Evolutionary conservation across 1,139 yeast species (phyloP).

Genomic region (Wickerhamiella infanticola): DNA sequence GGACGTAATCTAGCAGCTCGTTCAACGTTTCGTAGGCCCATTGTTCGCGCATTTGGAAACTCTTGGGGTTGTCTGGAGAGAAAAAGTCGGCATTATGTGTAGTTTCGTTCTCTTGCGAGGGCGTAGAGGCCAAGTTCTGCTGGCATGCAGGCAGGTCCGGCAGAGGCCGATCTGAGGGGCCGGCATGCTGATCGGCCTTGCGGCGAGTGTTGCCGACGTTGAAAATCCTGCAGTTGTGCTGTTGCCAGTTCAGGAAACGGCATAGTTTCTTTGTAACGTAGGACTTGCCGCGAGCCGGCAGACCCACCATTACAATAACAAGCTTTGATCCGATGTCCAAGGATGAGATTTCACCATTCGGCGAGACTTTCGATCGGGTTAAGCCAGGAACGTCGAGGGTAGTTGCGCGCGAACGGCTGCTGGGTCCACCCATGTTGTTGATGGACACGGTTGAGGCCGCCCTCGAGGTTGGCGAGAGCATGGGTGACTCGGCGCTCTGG

Average conservation of each 20-base stretch:
- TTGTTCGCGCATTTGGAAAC: slow-evolving; percentile 59
- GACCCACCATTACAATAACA: slow-evolving; percentile 88
- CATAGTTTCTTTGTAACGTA: slow-evolving; percentile 83
- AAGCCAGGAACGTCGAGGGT: slow-evolving; percentile 89
- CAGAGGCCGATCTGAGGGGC: slow-evolving; percentile 58
- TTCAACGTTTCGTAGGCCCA: slow-evolving; percentile 96
- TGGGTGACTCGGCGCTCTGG: slow-evolving; percentile 12
- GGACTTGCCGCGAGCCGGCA: slow-evolving; percentile 87
- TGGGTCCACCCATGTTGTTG: slow-evolving; percentile 13
- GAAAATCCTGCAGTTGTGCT: slow-evolving; percentile 77
- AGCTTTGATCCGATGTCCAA: slow-evolving; percentile 64
- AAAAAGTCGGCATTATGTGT: slow-evolving; percentile 70
- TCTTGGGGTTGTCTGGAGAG: slow-evolving; percentile 57
- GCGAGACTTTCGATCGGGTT: slow-evolving; percentile 66
- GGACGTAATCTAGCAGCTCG: slow-evolving; percentile 62
- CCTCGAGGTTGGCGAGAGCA: slow-evolving; percentile 7
- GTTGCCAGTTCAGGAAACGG: slow-evolving; percentile 80
- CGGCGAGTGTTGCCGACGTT: slow-evolving; percentile 92
- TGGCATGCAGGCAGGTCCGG: slow-evolving; percentile 33
- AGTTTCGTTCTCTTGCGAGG: slow-evolving; percentile 8
- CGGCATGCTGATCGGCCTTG: slow-evolving; percentile 42
- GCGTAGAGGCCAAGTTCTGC: neutral
- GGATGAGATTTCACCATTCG: slow-evolving; percentile 67
- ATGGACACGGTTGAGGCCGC: slow-evolving; percentile 9
- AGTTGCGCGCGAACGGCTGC: slow-evolving; percentile 36